Evolutionary conservation across 495 filamentous ascomycete genomes (phyloP).

Genomic region (Wilcoxina mikolae): DNA sequence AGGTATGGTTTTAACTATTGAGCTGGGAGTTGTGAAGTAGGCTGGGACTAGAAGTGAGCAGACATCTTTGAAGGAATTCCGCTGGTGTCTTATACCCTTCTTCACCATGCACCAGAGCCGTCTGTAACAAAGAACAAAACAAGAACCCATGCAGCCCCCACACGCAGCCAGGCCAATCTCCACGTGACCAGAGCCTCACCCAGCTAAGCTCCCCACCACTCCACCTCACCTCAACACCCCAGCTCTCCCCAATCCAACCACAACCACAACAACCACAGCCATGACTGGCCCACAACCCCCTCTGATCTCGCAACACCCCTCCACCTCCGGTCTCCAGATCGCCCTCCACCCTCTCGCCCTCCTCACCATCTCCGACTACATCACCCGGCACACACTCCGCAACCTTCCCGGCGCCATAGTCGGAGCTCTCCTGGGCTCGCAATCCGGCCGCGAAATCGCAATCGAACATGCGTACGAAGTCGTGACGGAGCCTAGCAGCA

Average conservation of each 20-base stretch:
- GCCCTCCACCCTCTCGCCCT: conserved; percentile 88
- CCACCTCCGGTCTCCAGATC: conserved; percentile 64
- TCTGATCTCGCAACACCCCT: conserved; percentile 45
- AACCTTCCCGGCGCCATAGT: conserved; percentile 59
- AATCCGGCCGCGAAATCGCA: conserved; percentile 76
- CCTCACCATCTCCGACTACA: conserved; percentile 91
- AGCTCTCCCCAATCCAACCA: neutral
- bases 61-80: no score
- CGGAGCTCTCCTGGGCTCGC: conserved; percentile 76
- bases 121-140: no score
- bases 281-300: no score
- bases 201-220: neutral
- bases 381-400: conserved; percentile 75
- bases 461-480: conserved; percentile 89
- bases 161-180: no score
- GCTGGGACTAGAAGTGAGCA: no score
- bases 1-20: no score
- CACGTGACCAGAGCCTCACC: neutral
- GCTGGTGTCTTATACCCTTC: no score
- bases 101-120: no score
- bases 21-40: no score
- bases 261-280: neutral
- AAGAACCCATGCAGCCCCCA: no score
- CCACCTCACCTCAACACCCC: neutral
- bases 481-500: conserved; percentile 35